Evolutionary conservation across 73 alveolate genomes (phyloP), one percentile per base, ranked within the genome.

Genomic region (Durusdinium trenchii): DNA sequence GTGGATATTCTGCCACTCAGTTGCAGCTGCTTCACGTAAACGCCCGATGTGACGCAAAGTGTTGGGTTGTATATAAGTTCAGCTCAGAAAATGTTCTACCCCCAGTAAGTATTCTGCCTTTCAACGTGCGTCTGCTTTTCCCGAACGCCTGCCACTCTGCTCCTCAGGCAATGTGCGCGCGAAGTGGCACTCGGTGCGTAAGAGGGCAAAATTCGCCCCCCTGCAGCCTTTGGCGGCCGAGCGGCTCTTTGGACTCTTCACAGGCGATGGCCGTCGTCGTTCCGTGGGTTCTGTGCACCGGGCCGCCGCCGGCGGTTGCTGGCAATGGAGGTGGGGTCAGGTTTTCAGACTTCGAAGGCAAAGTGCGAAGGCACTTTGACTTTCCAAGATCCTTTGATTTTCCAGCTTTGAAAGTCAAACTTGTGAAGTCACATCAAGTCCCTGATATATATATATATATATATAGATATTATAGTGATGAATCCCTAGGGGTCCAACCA

Each of bases 171-270:
- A 91, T 28, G 93, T 94, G 47, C 99, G 99, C 40, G 91, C 99
- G 36, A 94, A 94, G 99, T 94, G 99, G 99, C 94, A 94, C 60
- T 75, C 99, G 28, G 99, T 94, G 69, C 92, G 99, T 6, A 54
- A 92, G n/a, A 93, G 73, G 61, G 98, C 98, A 35, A 93, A 75
- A 48, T 38, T 93, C 61, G 82, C 92, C 38, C 26, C 98, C 40
- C 30, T 93, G 92, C 92, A 60, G 43, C 45, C 85, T 2, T 32
- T 76, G 75, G 94, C 99, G 40, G 99, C 93, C 50, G 99, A 94
- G 67, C 79, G 99, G 94, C 99, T 94, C 83, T 94, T 94, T 57
- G 83, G 81, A 14, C 90, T 94, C 61, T 94, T 94, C 67, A 94
- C 99, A 75, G 99, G 99, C 45, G 3, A n/a, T n/a, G n/a, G n/a